Evolutionary conservation across 1,284 basidiomycete species (phyloP).

Genomic region (Trametes pubescens): DNA sequence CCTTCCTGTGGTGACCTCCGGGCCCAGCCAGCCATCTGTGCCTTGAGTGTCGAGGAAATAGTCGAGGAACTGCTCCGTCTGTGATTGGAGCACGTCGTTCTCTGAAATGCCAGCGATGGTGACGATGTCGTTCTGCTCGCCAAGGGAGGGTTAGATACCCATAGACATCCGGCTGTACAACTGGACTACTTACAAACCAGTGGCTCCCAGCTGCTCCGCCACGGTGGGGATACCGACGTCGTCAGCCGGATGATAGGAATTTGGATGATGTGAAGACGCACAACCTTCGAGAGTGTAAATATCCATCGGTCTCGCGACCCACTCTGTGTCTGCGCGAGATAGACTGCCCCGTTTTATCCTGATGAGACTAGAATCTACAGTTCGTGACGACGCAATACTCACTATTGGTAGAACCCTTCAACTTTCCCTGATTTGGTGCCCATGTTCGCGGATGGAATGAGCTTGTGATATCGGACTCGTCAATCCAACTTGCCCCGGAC

Average conservation of each 20-base stretch:
- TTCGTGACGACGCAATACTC: conserved; percentile 19
- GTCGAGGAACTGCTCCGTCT: conserved; percentile 56
- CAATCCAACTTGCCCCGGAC: not conserved
- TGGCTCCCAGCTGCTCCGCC: not conserved
- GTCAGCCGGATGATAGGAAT: not conserved
- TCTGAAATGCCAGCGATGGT: conserved; percentile 50
- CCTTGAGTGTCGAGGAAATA: conserved; percentile 63
- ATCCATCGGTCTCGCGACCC: not conserved
- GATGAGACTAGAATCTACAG: not conserved
- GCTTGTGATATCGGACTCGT: too few species aligned
- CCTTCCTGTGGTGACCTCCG: conserved; percentile 59
- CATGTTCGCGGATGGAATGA: not conserved
- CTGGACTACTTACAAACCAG: conserved; percentile 3
- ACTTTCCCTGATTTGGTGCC: conserved; percentile 53
- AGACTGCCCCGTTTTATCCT: not conserved
- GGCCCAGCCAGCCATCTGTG: conserved; percentile 62
- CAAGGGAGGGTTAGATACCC: not conserved
- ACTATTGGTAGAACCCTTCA: conserved; percentile 63
- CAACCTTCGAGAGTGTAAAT: not conserved
- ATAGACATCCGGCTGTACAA: not conserved
- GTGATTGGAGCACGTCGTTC: conserved; percentile 51
- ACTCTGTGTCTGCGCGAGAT: not conserved
- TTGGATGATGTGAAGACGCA: not conserved
- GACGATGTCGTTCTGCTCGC: conserved; percentile 53
- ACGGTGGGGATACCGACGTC: not conserved